Evolutionary conservation across 495 filamentous ascomycete genomes (phyloP).

Genomic region (Gamarada debralockiae): DNA sequence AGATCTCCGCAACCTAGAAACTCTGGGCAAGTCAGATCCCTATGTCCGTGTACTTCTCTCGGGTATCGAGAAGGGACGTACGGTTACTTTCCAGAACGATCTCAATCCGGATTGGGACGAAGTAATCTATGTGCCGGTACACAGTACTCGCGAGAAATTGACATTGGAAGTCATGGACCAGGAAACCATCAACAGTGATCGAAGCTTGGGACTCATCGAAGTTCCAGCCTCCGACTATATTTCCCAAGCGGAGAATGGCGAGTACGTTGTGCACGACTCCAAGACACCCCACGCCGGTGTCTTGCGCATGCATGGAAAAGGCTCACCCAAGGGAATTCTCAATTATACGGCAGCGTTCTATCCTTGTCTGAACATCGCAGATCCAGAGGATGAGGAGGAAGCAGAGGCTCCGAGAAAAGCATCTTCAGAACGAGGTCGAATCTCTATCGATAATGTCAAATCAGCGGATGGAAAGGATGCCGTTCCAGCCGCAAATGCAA

Average conservation of each 20-base stretch:
- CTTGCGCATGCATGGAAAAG: slow-evolving; percentile 63
- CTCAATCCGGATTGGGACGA: slow-evolving; percentile 96
- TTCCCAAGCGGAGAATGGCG: slow-evolving; percentile 69
- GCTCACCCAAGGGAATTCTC: slow-evolving; percentile 71
- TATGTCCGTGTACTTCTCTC: slow-evolving; percentile 87
- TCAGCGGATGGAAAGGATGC: slow-evolving; percentile 5
- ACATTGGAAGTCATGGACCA: slow-evolving; percentile 94
- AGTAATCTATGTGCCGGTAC: slow-evolving; percentile 89
- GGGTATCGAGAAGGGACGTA: slow-evolving; percentile 82
- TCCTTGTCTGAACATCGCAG: slow-evolving; percentile 78
- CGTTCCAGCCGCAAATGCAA: slow-evolving; percentile 10
- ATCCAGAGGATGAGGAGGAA: slow-evolving; percentile 84
- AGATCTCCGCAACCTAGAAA: slow-evolving; percentile 86
- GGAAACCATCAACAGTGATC: slow-evolving; percentile 83
- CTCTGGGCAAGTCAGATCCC: slow-evolving; percentile 94
- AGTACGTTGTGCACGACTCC: slow-evolving; percentile 75
- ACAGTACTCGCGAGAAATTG: slow-evolving; percentile 78
- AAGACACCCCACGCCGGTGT: slow-evolving; percentile 57
- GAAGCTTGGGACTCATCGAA: slow-evolving; percentile 76
- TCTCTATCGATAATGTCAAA: slow-evolving; percentile 11
- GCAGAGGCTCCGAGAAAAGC: slow-evolving; percentile 27
- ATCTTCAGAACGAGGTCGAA: slow-evolving; percentile 19
- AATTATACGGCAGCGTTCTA: slow-evolving; percentile 88
- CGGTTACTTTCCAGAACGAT: slow-evolving; percentile 94
- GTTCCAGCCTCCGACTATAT: slow-evolving; percentile 76